Conservation (phyloP, 2,329 filamentous ascomycete genomes). For the Aspergillus arachidicola region DNA sequence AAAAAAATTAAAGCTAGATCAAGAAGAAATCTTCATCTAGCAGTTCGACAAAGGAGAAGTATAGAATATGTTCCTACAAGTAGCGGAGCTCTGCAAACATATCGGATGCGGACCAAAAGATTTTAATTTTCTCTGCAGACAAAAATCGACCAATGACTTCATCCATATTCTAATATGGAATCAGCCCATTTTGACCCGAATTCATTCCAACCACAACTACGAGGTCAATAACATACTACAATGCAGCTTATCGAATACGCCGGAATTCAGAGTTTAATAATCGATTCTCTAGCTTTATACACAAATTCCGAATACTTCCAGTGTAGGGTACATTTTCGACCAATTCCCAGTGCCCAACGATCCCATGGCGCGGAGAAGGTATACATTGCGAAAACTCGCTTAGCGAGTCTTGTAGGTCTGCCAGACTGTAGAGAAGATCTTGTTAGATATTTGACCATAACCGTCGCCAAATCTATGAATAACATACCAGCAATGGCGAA, state of each 20-base stretch:
- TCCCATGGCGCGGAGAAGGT: constrained; percentile 21
- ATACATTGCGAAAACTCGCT: constrained; percentile 23
- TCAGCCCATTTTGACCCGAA: constrained; percentile 24
- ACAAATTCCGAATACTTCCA: constrained; percentile 36
- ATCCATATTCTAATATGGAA: constrained; percentile 38
- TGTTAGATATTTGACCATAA: constrained; percentile 24
- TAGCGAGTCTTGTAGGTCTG: constrained; percentile 66
- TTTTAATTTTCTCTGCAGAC: constrained; percentile 40
- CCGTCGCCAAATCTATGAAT: neutral
- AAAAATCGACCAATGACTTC: constrained; percentile 46
- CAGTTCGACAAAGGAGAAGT: neutral
- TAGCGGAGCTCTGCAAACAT: constrained; percentile 11
- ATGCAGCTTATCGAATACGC: neutral
- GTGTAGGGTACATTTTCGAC: constrained; percentile 25
- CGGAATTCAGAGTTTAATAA: constrained; percentile 25
- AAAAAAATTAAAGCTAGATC: neutral
- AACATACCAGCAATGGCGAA: constrained; percentile 66
- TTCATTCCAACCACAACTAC: constrained; percentile 11
- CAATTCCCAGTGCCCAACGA: constrained; percentile 21
- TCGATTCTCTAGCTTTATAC: constrained; percentile 45
- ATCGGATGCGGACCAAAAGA: constrained; percentile 37
- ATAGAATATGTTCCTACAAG: neutral
- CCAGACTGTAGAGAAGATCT: constrained; percentile 56
- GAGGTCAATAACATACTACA: neutral
- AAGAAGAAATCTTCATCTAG: neutral